Evolutionary conservation across 768 basidiomycete genomes (phyloP).

Genomic region (Rhizopogon vesiculosus): DNA sequence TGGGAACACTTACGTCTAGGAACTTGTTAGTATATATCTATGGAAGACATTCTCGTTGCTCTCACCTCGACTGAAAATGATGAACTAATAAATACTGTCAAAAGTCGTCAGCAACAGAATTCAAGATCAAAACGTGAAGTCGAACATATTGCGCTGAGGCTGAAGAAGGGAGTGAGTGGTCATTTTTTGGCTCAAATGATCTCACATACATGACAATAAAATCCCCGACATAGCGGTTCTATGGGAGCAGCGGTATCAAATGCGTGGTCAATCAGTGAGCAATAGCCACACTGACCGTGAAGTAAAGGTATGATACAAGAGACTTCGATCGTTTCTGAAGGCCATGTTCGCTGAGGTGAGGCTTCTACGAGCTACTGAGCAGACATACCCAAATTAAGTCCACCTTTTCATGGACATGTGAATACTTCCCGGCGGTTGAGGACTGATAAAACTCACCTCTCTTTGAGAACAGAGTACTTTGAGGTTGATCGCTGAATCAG

Average conservation of each 20-base stretch:
- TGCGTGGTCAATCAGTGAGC: too few relatives aligned
- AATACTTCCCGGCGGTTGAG: not conserved
- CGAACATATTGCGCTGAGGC: constrained; percentile 3
- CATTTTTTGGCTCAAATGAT: not conserved
- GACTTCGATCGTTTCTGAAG: not conserved
- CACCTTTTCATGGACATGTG: constrained; percentile 1
- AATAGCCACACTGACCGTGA: not conserved
- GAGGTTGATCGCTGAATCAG: not conserved
- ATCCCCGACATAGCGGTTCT: constrained; percentile 8
- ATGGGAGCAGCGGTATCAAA: not conserved
- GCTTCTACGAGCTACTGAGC: not conserved
- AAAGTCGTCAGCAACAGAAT: not conserved
- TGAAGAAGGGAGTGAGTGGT: not conserved
- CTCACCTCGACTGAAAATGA: constrained; percentile 5
- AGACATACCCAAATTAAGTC: constrained; percentile 7
- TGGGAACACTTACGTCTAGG: not conserved
- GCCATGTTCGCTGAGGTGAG: not conserved
- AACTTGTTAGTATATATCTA: not conserved
- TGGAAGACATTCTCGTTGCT: not conserved
- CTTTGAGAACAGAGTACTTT: not conserved
- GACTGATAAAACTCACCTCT: not conserved
- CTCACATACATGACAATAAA: not conserved
- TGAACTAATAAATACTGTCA: constrained; percentile 2
- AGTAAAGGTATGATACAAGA: constrained; percentile 1
- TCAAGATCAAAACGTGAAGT: not conserved